A percentile compares a stretch with the other conserved stretches of the same genome.
Conservation (phyloP, 73 alveolate genomes). For the Stentor roeselii region DNA sequence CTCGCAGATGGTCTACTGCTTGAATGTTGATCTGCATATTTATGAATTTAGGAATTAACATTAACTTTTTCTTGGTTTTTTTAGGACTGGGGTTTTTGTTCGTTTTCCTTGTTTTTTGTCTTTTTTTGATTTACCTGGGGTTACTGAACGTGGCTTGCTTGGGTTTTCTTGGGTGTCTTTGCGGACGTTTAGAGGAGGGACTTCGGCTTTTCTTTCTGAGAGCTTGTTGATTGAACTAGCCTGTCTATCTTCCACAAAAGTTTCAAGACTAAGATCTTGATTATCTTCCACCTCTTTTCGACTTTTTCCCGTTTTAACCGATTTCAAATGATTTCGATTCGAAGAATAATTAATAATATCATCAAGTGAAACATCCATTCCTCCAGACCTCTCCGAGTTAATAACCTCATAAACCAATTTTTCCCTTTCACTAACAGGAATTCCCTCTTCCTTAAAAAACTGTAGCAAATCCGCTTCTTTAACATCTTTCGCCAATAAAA, state of each 20-base stretch:
- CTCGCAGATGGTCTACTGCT: not conserved
- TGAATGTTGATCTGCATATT: not conserved
- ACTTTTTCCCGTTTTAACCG: not conserved
- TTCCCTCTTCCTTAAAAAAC: conserved; percentile 25
- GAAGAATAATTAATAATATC: not conserved
- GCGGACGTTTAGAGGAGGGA: not conserved
- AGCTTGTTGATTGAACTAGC: not conserved
- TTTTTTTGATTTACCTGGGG: not conserved
- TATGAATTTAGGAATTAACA: not conserved
- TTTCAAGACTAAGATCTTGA: not conserved
- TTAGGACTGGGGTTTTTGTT: conserved; percentile 16
- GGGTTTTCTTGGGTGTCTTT: not conserved
- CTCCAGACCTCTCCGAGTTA: not conserved
- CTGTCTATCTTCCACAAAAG: not conserved
- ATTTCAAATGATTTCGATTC: not conserved
- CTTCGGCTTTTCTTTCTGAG: not conserved
- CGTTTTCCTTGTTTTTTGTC: not conserved
- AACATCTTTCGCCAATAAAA: not conserved
- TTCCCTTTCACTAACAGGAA: conserved; percentile 16
- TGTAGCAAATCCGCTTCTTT: conserved; percentile 14
- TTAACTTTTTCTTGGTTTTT: not conserved
- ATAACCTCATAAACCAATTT: conserved; percentile 3
- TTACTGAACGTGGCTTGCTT: not conserved
- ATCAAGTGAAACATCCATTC: not conserved
- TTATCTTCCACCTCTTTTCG: not conserved